These are phyloP conservation scores for Backusella macrospora DNA, from an alignment of 192 early-diverging fungal genomes.

Conservation along the genomic window DNA sequence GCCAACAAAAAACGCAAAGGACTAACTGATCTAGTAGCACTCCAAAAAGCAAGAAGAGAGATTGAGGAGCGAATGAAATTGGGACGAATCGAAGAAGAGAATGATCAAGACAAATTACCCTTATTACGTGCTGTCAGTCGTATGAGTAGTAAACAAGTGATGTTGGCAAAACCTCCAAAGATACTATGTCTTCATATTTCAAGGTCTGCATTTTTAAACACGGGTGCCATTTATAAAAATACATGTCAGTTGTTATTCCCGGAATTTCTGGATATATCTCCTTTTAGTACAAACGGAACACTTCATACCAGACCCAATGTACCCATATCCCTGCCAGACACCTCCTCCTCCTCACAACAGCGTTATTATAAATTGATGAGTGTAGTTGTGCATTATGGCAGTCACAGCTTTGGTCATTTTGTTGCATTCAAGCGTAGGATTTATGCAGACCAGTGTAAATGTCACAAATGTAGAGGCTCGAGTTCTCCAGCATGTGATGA, in stretches of 20 bases:
- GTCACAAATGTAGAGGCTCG: slow-evolving; percentile 20
- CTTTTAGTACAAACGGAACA: slow-evolving; percentile 66
- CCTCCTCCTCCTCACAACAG: too few relatives aligned
- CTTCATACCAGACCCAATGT: slow-evolving; percentile 56
- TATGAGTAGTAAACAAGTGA: slow-evolving; percentile 73
- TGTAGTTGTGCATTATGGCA: slow-evolving; percentile 72
- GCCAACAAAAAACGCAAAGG: slow-evolving; percentile 20
- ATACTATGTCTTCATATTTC: slow-evolving; percentile 85
- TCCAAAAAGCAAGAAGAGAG: slow-evolving; percentile 17
- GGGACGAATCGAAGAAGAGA: slow-evolving; percentile 31
- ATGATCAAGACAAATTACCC: slow-evolving; percentile 28
- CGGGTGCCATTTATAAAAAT: slow-evolving; percentile 79
- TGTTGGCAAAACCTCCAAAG: slow-evolving; percentile 76
- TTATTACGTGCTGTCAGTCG: slow-evolving; percentile 40
- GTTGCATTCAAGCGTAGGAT: slow-evolving; percentile 68
- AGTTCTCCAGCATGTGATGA: slow-evolving; percentile 26
- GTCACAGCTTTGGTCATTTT: slow-evolving; percentile 79
- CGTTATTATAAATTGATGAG: slow-evolving; percentile 63
- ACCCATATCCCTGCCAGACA: slow-evolving; percentile 55
- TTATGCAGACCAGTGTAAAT: slow-evolving; percentile 36
- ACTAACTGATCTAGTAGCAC: slow-evolving; percentile 22
- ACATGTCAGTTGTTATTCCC: slow-evolving; percentile 79
- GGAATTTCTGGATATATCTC: slow-evolving; percentile 74
- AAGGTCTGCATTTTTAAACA: slow-evolving; percentile 74
- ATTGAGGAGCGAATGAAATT: slow-evolving; percentile 24